Evolutionary conservation across 78 protist genomes (phyloP).

Genomic region (Chrysochromulina parva): DNA sequence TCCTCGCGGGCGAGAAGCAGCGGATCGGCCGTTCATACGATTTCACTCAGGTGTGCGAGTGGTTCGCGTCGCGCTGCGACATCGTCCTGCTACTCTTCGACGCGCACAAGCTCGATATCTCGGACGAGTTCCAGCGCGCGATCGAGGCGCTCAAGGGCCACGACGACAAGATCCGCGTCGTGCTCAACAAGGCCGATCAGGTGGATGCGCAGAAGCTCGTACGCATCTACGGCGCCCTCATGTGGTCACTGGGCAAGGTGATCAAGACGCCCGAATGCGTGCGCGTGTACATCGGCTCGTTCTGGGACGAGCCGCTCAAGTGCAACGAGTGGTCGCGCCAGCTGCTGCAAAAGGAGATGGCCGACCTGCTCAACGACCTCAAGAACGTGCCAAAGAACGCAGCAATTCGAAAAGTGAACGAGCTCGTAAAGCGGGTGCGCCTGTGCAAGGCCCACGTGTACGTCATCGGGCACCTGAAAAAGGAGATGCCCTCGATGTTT

Average conservation of each 20-base stretch:
- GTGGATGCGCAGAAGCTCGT: conserved; percentile 79
- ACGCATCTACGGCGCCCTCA: conserved; percentile 80
- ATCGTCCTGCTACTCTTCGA: conserved; percentile 85
- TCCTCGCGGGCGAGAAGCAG: conserved; percentile 83
- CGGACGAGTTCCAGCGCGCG: conserved; percentile 68
- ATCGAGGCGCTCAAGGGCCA: conserved; percentile 70
- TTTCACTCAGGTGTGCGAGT: conserved; percentile 52
- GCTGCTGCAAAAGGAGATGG: conserved; percentile 61
- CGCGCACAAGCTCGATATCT: conserved; percentile 89
- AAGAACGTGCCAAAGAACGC: background rate
- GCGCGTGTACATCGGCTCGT: conserved; percentile 85
- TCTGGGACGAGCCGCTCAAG: conserved; percentile 81
- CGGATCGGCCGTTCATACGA: conserved; percentile 76
- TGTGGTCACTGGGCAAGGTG: conserved; percentile 1
- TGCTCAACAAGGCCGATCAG: conserved; percentile 86
- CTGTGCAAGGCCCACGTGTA: conserved; percentile 65
- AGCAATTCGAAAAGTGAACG: conserved; percentile 59
- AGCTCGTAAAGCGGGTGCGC: conserved; percentile 82
- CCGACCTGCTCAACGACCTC: conserved; percentile 61
- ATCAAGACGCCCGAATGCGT: conserved; percentile 76
- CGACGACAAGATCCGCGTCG: conserved; percentile 87
- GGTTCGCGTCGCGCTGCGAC: conserved; percentile 88
- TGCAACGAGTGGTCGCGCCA: conserved; percentile 42
- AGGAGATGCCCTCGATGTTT: conserved; percentile 78
- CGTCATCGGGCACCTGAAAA: conserved; percentile 57